Conservation (phyloP, 345 rosid genomes). For the Citrus unshiu region DNA sequence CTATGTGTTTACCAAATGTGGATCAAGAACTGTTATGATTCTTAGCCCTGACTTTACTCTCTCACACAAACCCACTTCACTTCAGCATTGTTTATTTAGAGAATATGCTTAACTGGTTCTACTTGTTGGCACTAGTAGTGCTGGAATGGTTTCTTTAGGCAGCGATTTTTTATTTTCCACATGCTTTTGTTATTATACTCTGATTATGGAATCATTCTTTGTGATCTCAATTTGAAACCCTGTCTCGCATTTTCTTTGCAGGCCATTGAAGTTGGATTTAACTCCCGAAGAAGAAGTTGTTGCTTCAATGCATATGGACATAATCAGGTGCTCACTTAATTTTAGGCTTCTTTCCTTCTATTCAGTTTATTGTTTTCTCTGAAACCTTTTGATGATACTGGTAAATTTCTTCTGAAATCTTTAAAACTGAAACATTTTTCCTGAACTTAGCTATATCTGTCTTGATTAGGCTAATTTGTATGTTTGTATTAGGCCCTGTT, state of each 20-base stretch:
- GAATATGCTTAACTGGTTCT: not conserved
- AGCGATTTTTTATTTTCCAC: not conserved
- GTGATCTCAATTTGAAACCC: not conserved
- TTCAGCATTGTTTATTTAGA: not conserved
- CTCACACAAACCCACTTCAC: not conserved
- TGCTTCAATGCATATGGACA: constrained; percentile 79
- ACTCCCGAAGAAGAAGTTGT: constrained; percentile 93
- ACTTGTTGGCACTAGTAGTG: not conserved
- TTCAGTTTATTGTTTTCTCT: not conserved
- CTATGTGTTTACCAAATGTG: not conserved
- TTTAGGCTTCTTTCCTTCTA: not conserved
- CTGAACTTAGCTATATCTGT: not conserved
- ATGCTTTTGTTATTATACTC: not conserved
- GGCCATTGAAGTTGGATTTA: constrained; percentile 84
- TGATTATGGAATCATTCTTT: not conserved
- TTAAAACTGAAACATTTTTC: not conserved
- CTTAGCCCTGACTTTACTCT: not conserved
- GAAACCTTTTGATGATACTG: constrained; percentile 4
- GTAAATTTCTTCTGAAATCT: constrained; percentile 9
- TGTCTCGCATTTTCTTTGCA: constrained; percentile 21
- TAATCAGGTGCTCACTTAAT: constrained; percentile 63
- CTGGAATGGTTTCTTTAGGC: not conserved
- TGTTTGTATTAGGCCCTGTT: not conserved
- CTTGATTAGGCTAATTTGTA: not conserved
- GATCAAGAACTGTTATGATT: not conserved